Evolutionary conservation across 176 grass and related monocot species (phyloP).

Genomic region (Triticum monococcum): DNA sequence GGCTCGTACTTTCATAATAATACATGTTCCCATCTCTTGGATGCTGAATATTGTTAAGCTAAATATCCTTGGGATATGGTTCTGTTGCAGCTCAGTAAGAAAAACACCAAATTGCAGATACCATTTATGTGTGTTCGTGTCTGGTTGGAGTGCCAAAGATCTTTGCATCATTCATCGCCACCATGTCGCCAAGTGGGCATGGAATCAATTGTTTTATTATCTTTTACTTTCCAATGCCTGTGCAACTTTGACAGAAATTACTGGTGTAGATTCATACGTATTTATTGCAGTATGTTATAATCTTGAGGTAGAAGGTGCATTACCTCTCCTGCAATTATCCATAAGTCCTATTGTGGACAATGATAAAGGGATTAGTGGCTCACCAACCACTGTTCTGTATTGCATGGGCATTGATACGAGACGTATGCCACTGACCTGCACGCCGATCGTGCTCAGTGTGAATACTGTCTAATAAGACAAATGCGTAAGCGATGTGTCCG

Average conservation of each 20-base stretch:
- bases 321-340: slow-evolving; percentile 25
- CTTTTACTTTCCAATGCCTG: slow-evolving; percentile 3
- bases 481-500: slow-evolving; percentile 45
- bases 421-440: slow-evolving; percentile 23
- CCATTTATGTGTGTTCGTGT: neutral
- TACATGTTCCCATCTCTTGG: neutral
- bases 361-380: slow-evolving; percentile 34
- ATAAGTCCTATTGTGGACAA: slow-evolving; percentile 29
- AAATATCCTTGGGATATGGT: neutral
- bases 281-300: slow-evolving; percentile 14
- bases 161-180: neutral
- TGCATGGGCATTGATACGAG: slow-evolving; percentile 55
- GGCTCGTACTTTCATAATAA: neutral
- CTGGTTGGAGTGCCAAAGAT: neutral
- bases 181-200: neutral
- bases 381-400: slow-evolving; percentile 31
- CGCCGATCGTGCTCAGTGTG: slow-evolving; percentile 22
- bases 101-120: slow-evolving; percentile 11
- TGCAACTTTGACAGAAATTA: neutral
- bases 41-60: slow-evolving; percentile 10
- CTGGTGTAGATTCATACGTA: neutral
- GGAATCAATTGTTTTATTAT: neutral
- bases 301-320: slow-evolving; percentile 40
- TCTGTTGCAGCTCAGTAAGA: neutral
- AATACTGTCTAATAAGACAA: slow-evolving; percentile 42